Base-by-base conservation (phyloP, 768 basidiomycete genomes). In the Paxillus ammoniavirescens region DNA sequence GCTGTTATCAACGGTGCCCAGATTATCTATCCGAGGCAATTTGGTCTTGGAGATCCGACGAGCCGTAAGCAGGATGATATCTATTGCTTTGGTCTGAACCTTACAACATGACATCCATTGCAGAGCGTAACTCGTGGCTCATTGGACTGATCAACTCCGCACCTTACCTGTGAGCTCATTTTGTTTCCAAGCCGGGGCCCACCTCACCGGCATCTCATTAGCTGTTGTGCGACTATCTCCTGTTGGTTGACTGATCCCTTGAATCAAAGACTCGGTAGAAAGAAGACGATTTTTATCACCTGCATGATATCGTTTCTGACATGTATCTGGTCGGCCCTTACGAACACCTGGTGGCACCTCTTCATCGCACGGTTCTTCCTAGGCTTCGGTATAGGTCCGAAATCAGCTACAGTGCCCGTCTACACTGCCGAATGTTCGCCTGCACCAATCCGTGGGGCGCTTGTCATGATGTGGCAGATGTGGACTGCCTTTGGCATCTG, bases 381-480 rank as follows among this genome's bases (percentile, higher is more conserved):
- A 38, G 80, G 58, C 23, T 37, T 59, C 13, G 58, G 58, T 21
- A 58, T 59, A 1, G 58, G 84, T 12, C 77, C 81, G n/a, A 86
- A 86, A 65, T 74, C 73, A n/a, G 69, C 81, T 7, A 83, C 82
- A 1, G 79, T 81, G 18, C 80, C 79, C 6, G 77, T 80, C 14
- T 84, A 81, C 55, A 78, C 84, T 1, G 82, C 85, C 2, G 87
- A 96, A 67, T 83, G 85, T 63, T 73, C 84, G 0, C 93, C 93
- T 0, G 82, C 91, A 0, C 71, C 71, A 14, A 91, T 95, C 52
- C 83, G 92, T 59, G 91, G 91, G 51, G 91, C 83, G 14, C 79
- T 93, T 30, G 88, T 91, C 50, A 93, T 93, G 90, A 86, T 81
- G 59, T 93, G 91, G 89, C 87, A 90, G 71, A 74, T 88, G 72